These are phyloP conservation scores for Xylariaceae sp. DNA, from an alignment of 2,329 filamentous ascomycete species.

Conservation along the genomic window DNA sequence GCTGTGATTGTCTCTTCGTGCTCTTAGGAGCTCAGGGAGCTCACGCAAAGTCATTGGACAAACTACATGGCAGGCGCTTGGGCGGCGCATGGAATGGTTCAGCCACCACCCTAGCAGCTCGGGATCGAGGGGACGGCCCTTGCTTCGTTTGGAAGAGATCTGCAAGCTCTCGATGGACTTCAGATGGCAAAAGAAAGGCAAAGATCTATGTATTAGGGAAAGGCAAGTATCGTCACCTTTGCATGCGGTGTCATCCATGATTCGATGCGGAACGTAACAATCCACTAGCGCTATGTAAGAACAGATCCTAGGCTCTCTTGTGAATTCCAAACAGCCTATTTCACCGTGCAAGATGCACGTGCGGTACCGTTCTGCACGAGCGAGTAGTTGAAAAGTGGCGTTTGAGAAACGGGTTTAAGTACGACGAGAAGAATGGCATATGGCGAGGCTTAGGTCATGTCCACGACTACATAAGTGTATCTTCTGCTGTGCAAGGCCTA, in stretches of 20 bases:
- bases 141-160: conserved; percentile 23
- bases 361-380: conserved; percentile 14
- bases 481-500: too few relatives aligned
- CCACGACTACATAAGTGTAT: too few relatives aligned
- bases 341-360: conserved; percentile 6
- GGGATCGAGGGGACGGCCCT: conserved; percentile 26
- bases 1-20: conserved; percentile 28
- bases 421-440: too few relatives aligned
- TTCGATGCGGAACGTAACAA: neutral
- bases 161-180: conserved; percentile 19
- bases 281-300: neutral
- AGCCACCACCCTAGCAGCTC: conserved; percentile 23
- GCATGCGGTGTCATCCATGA: neutral
- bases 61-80: conserved; percentile 13
- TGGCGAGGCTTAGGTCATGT: too few relatives aligned
- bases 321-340: neutral
- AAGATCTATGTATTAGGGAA: neutral
- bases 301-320: too few relatives aligned
- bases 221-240: too few relatives aligned
- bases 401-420: neutral
- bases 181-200: conserved; percentile 18
- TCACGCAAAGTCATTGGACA: conserved; percentile 19
- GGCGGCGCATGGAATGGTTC: conserved; percentile 24
- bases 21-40: conserved; percentile 11
- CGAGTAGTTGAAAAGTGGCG: neutral